Base-by-base conservation (phyloP, 352 stramenopile species). In the Pythium biforme region DNA sequence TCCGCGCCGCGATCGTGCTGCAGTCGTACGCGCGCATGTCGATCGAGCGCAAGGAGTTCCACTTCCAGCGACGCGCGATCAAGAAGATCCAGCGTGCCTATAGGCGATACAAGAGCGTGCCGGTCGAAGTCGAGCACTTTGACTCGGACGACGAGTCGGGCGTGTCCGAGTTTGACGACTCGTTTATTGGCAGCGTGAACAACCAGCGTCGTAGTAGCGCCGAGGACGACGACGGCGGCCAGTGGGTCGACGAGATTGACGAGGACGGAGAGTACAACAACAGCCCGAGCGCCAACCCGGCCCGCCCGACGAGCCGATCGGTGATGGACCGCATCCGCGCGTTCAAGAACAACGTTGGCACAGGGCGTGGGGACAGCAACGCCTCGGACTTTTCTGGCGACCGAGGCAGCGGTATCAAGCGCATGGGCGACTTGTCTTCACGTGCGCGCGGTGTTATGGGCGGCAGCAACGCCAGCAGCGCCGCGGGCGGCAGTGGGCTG, bases 21-120 rank as follows among this genome's bases (percentile, higher is more conserved):
- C 86, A 96, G 64, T 92, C 85, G n/a, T 89, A 88, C 33, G 64
- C 76, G 23, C 86, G 88, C 26, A 92, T 93, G 81, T 76, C 64
- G 19, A 69, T 96, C 39, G 88, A 95, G 52, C 76, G 71, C 26
- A 79, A 83, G 31, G 86, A 93, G 59, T 94, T 75, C 67, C 72
- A 75, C 29, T 86, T 82, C 47, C 79, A 90, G 52, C 81, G 84
- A n/a, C 75, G 73, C 39, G 72, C 69, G 14, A 89, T 92, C 58
- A 64, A 86, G 41, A 81, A 71, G 54, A 93, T 96, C 56, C 85
- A 96, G 65, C 78, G 77, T 40, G 65, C 69, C 4, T 94, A 81
- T 79, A 72, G 67, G 43, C 75, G 64, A 46, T 90, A 88, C 66
- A 72, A 82, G 55, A 64, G 65, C 11, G 62, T 77, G 4, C 67